These are phyloP conservation scores for Ustilago curta DNA, from an alignment of 1,284 basidiomycete genomes.

Conservation along the genomic window DNA sequence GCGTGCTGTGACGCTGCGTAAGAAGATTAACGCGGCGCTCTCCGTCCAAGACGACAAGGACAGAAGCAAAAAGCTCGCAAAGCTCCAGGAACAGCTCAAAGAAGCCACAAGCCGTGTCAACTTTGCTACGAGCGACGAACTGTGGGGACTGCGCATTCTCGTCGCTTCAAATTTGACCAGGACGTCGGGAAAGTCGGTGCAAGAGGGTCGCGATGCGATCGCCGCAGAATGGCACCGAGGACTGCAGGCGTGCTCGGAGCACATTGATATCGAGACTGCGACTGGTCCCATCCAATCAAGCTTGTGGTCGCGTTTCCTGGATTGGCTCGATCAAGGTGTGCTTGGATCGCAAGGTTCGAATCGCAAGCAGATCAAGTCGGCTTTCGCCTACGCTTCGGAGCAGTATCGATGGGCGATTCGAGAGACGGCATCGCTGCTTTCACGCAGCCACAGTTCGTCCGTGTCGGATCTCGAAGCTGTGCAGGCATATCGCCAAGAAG, in stretches of 20 bases:
- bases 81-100: slow-evolving; percentile 29
- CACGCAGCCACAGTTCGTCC: slow-evolving; percentile 24
- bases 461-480: slow-evolving; percentile 26
- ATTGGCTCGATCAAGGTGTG: slow-evolving; percentile 42
- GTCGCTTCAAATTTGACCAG: slow-evolving; percentile 22
- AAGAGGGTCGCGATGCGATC: slow-evolving; percentile 21
- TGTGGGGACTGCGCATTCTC: slow-evolving; percentile 47
- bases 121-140: slow-evolving; percentile 36
- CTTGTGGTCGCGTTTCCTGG: slow-evolving; percentile 36
- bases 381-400: slow-evolving; percentile 30
- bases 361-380: slow-evolving; percentile 27
- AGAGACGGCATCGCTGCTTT: slow-evolving; percentile 39
- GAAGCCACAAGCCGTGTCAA: slow-evolving; percentile 21
- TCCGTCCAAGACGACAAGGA: slow-evolving; percentile 17
- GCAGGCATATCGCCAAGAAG: slow-evolving; percentile 29
- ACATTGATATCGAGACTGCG: slow-evolving; percentile 3
- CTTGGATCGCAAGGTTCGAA: slow-evolving; percentile 5
- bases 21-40: slow-evolving; percentile 22
- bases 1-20: slow-evolving; percentile 36
- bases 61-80: slow-evolving; percentile 23
- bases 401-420: slow-evolving; percentile 46
- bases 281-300: slow-evolving; percentile 14
- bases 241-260: slow-evolving; percentile 36
- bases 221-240: slow-evolving; percentile 42
- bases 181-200: slow-evolving; percentile 13